Evolutionary conservation across 1,284 basidiomycete genomes (phyloP), one percentile per base, ranked within the genome.

Genomic region (Lignosus rhinocerotis): DNA sequence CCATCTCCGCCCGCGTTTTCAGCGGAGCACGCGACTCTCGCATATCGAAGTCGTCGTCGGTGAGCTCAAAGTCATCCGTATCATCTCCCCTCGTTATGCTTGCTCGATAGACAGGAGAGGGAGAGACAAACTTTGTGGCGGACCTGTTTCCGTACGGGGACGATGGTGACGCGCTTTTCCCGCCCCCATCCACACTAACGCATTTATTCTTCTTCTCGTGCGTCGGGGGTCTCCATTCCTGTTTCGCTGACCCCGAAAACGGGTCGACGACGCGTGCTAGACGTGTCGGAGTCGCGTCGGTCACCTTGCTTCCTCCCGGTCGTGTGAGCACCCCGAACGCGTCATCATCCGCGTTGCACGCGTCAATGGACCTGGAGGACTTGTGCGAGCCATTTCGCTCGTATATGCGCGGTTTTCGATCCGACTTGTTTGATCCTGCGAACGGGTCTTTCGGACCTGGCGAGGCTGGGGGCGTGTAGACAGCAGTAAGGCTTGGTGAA

Each of bases 341-440:
- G 31, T 59, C 51, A 1, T 19, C 25, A 21, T 51, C 46, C 7
- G 46, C 61, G 41, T 44, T 51, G 31, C 39, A 21, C 53, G 58
- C n/a, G 34, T 34, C 25, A 41, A 30, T 14, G 21, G 25, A 14
- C n/a, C 34, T 17, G 50, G 42, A 30, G 17, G 47, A 51, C 54
- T 48, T 44, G 46, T 34, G 30, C 6, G 53, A 30, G 19, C 16
- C 50, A 41, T 58, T 14, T 12, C 30, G 31, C 43, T 70, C 66
- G 53, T 71, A 70, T n/a, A 69, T 53, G 33, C 58, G 63, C 9
- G 66, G 67, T 5, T 49, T 55, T 41, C 60, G 66, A 25, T 45
- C 61, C 9, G 62, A 69, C 53, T 72, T 72, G 14, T 68, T 65
- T 9, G 67, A 69, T 0, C 60, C 70, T n/a, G 70, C 70, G 46